Base-by-base conservation (phyloP, 495 filamentous ascomycete species). In the Bathelium albidoporum region DNA sequence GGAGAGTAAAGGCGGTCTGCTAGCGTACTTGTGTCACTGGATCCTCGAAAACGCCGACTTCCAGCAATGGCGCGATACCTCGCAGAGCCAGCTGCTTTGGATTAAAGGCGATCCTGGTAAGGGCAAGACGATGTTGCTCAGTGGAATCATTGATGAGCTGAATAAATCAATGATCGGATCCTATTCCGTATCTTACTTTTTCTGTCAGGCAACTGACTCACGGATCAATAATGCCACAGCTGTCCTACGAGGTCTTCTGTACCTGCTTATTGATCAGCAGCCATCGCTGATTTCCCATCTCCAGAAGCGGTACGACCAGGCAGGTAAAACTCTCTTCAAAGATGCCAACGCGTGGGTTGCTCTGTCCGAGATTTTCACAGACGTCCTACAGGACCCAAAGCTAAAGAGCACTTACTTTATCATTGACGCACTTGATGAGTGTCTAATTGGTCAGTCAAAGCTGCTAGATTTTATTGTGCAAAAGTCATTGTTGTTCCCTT, bases 111-210 rank as follows among this genome's bases (percentile, higher is more conserved):
- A 64, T 36, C 62, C 62, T 22, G 62, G 62, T 2, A 64, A 64
- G 32, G 62, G 62, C 59, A 64, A 64, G 31, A 64, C 62, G 9
- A 64, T 64, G 62, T 62, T 64, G 12, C 62, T 64, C 7, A 64
- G 20, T 7, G 62, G 59, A 31, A 16, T 61, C 16, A 61, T 55
- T 28, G 58, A 60, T 5, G 61, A 63, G 52, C 20, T 63, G 59
- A 7, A 7, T 7, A 7, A 16, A 41, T 16, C 7, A 41, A 41
- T 41, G 36, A 41, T 16, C 16, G 16, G 16, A 7, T 16, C 7
- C 16, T 7, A 41, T 7, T 7, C 16, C 36, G 7, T 41, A 7
- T 7, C 36, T 41, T 41, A 7, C 36, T 41, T 41, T 41, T 41
- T 41, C 36, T 41, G 36, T 41, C 36, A 41, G 16, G 36, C 7